A percentile compares a stretch with the other conserved stretches of the same genome.
phyloP scores from a whole-genome alignment of 192 early-diverging fungal species.

The Coemansia erecta region DNA sequence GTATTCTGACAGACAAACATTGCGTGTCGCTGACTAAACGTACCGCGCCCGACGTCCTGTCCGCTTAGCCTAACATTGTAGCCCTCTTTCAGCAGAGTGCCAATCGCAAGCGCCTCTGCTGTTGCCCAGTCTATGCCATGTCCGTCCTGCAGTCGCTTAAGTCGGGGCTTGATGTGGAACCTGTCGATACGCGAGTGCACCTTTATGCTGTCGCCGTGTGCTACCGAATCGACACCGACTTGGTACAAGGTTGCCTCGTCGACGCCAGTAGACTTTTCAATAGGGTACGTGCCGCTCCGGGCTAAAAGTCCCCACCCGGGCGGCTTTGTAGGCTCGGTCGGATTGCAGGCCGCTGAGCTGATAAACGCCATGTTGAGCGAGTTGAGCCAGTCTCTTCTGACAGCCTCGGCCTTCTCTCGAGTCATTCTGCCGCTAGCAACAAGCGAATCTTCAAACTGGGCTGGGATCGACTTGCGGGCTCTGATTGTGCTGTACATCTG shows the following conservation, averaged over 20 bases:
- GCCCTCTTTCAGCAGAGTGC: conserved; percentile 78
- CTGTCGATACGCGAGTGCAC: conserved; percentile 85
- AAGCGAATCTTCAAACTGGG: conserved; percentile 70
- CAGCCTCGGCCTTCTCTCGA: conserved; percentile 14
- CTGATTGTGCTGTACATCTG: conserved; percentile 91
- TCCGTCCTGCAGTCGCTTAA: conserved; percentile 70
- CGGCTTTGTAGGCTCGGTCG: conserved; percentile 14
- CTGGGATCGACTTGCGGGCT: conserved; percentile 73
- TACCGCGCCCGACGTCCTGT: conserved; percentile 97
- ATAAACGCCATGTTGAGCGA: conserved; percentile 34
- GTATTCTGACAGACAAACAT: conserved; percentile 94
- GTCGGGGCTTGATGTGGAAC: conserved; percentile 84
- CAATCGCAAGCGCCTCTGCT: conserved; percentile 90
- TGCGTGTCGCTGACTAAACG: conserved; percentile 94
- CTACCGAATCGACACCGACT: conserved; percentile 77
- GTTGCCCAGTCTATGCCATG: conserved; percentile 92
- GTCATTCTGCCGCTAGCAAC: conserved; percentile 24
- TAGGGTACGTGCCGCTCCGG: conserved; percentile 7
- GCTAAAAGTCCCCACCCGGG: conserved; percentile 24
- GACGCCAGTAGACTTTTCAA: conserved; percentile 59
- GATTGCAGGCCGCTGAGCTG: conserved; percentile 25
- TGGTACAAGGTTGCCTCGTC: conserved; percentile 58
- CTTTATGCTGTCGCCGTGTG: conserved; percentile 56
- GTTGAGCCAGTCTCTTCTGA: conserved; percentile 22
- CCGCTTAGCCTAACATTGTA: conserved; percentile 90